Conservation (phyloP, 2,329 filamentous ascomycete species). For the Aspergillus unguis region DNA sequence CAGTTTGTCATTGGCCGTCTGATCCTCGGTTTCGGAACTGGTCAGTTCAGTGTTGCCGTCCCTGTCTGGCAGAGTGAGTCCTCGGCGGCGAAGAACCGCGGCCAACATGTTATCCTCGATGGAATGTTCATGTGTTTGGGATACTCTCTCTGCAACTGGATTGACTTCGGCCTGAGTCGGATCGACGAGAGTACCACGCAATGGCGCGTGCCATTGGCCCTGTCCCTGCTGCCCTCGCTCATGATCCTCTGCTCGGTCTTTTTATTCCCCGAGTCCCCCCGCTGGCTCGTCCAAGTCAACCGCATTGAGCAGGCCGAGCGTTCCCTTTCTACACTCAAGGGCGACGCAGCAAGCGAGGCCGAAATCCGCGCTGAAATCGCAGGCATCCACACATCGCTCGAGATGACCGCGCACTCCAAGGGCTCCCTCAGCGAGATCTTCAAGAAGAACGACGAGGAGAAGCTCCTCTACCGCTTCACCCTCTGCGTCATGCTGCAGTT, state of each 20-base stretch:
- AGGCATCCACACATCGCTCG: conserved; percentile 20
- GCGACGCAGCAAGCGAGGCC: conserved; percentile 8
- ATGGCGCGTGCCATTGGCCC: conserved; percentile 55
- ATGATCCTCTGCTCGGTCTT: conserved; percentile 48
- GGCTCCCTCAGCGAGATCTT: conserved; percentile 15
- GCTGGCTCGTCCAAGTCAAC: conserved; percentile 22
- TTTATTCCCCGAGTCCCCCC: conserved; percentile 50
- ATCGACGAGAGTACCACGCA: conserved; percentile 43
- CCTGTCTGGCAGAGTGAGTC: conserved; percentile 51
- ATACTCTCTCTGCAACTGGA: conserved; percentile 37
- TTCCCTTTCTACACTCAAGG: conserved; percentile 19
- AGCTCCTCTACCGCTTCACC: conserved; percentile 23
- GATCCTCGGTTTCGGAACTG: conserved; percentile 49
- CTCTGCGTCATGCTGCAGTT: conserved; percentile 50
- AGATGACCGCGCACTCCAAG: conserved; percentile 13
- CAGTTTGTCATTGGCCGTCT: conserved; percentile 50
- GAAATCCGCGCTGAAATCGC: conserved; percentile 17
- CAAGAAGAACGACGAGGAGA: conserved; percentile 44
- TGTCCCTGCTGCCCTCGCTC: conserved; percentile 46
- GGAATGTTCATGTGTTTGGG: conserved; percentile 43
- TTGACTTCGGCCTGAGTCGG: conserved; percentile 47
- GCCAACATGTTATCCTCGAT: conserved; percentile 48
- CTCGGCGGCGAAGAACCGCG: conserved; percentile 46
- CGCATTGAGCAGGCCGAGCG: conserved; percentile 16
- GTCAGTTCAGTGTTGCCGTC: conserved; percentile 47